phyloP scores from a whole-genome alignment of 2,329 filamentous ascomycete species.

The Xylaria sp. region DNA sequence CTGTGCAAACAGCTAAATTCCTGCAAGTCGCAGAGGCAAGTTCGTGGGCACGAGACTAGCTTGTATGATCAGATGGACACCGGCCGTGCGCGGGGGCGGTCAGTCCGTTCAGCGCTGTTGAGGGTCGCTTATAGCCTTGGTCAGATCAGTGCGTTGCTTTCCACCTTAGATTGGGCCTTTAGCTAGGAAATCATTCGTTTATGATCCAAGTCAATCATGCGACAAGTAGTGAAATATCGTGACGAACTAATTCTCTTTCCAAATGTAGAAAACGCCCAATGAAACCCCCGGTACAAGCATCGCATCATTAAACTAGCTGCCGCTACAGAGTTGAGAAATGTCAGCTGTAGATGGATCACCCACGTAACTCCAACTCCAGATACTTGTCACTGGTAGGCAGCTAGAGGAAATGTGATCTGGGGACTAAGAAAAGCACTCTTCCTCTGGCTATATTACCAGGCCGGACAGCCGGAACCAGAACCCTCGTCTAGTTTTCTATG shows the following conservation, averaged over 20 bases:
- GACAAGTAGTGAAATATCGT: conserved; percentile 13
- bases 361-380: background rate
- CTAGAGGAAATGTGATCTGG: background rate
- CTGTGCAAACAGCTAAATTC: conserved; percentile 19
- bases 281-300: background rate
- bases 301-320: background rate
- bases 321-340: background rate
- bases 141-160: conserved; percentile 31
- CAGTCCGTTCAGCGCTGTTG: conserved; percentile 4
- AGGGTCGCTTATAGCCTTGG: conserved; percentile 16
- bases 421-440: background rate
- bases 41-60: conserved; percentile 12
- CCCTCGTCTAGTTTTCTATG: background rate
- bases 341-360: background rate
- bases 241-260: background rate
- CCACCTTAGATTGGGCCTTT: conserved; percentile 18
- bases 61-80: conserved; percentile 10
- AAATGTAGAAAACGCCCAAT: background rate
- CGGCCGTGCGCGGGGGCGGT: background rate
- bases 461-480: conserved; percentile 7
- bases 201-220: conserved; percentile 6
- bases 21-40: background rate
- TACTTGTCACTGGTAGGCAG: background rate
- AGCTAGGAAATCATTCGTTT: conserved; percentile 30
- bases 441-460: conserved; percentile 17